Conservation (phyloP, 371 early-diverging fungal genomes). For the Mortierella polycephala region DNA sequence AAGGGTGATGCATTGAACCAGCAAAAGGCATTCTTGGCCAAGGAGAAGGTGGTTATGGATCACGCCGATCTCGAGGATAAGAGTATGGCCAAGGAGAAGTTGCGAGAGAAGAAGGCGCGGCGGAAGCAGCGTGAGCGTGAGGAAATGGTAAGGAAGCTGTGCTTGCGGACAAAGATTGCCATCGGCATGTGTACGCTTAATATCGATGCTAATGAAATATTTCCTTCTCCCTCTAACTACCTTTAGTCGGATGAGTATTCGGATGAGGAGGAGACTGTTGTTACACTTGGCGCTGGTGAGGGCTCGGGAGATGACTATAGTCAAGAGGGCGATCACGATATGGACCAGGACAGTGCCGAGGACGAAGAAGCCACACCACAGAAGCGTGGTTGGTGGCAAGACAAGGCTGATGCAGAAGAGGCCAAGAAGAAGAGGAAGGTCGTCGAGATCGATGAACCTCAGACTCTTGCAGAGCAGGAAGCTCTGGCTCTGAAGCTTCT, state of each 20-base stretch:
- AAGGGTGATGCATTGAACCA: slow-evolving; percentile 74
- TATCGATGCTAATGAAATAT: background rate
- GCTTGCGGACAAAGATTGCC: background rate
- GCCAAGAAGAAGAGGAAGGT: slow-evolving; percentile 65
- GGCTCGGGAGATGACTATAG: slow-evolving; percentile 27
- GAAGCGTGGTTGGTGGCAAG: slow-evolving; percentile 52
- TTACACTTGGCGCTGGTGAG: slow-evolving; percentile 48
- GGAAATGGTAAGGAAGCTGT: slow-evolving; percentile 47
- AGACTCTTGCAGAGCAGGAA: slow-evolving; percentile 75
- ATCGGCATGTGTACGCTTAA: too few species aligned
- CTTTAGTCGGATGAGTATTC: slow-evolving; percentile 20
- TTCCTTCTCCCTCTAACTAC: background rate
- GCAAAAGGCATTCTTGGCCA: slow-evolving; percentile 74
- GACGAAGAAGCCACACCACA: slow-evolving; percentile 50
- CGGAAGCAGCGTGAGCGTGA: slow-evolving; percentile 74
- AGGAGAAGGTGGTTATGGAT: slow-evolving; percentile 70
- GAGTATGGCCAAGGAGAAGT: slow-evolving; percentile 72
- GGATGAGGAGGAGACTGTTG: slow-evolving; percentile 42
- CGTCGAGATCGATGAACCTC: slow-evolving; percentile 70
- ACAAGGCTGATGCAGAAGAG: slow-evolving; percentile 55
- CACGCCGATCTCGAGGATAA: slow-evolving; percentile 82
- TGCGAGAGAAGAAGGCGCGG: slow-evolving; percentile 75
- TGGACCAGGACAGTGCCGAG: slow-evolving; percentile 23
- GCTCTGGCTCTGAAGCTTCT: slow-evolving; percentile 68
- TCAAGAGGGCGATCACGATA: slow-evolving; percentile 11